phyloP scores from a whole-genome alignment of 768 basidiomycete species.

The Podaxis pistillaris region DNA sequence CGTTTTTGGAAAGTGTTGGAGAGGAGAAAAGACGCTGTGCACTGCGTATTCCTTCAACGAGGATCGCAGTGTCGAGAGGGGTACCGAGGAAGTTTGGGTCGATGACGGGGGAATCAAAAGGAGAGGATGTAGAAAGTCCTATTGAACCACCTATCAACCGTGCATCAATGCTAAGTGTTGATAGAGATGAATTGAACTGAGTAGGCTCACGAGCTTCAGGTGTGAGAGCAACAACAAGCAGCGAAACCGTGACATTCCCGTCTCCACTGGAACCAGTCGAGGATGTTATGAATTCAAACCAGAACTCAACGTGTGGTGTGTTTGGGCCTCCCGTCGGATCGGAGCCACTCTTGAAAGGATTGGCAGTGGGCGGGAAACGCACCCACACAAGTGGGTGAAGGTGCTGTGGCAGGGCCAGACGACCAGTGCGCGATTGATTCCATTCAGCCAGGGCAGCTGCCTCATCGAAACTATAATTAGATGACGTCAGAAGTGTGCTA shows the following conservation, averaged over 20 bases:
- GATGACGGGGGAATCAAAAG: slow-evolving; percentile 42
- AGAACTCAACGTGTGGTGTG: slow-evolving; percentile 13
- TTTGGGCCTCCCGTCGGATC: not conserved
- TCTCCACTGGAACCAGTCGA: not conserved
- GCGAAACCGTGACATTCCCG: not conserved
- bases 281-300: not conserved
- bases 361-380: not conserved
- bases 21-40: slow-evolving; percentile 20
- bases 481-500: not conserved
- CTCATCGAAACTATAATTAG: slow-evolving; percentile 3
- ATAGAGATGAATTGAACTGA: not conserved
- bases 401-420: not conserved
- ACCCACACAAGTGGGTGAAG: slow-evolving; percentile 4
- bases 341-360: not conserved
- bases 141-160: slow-evolving; percentile 17
- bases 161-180: not conserved
- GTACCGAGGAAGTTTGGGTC: slow-evolving; percentile 31
- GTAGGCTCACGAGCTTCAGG: not conserved
- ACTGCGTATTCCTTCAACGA: slow-evolving; percentile 21
- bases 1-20: slow-evolving; percentile 15
- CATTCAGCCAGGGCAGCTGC: slow-evolving; percentile 5
- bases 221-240: not conserved
- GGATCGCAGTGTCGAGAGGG: slow-evolving; percentile 20
- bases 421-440: slow-evolving; percentile 6
- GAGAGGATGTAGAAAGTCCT: slow-evolving; percentile 33